Percentiles rank a stretch among this genome's conserved stretches.
Conservation (phyloP, 495 filamentous ascomycete genomes). For the Tricharina praecox region DNA sequence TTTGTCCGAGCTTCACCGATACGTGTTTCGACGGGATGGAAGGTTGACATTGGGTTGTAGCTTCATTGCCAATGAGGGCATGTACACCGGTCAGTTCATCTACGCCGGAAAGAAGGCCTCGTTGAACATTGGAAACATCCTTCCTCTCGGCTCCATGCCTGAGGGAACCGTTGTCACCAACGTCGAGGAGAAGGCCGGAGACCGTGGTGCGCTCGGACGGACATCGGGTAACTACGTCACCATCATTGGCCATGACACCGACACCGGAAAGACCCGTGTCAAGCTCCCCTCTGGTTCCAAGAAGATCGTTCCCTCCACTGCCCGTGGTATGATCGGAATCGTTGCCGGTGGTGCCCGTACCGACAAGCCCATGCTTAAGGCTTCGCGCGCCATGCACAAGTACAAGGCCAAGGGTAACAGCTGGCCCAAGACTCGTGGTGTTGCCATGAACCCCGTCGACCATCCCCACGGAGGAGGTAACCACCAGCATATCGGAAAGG, state of each 20-base stretch:
- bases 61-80: conserved; percentile 99
- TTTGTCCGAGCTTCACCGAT: conserved; percentile 5
- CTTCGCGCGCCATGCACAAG: conserved; percentile 97
- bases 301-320: conserved; percentile 85
- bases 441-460: conserved; percentile 99
- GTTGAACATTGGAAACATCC: conserved; percentile 89
- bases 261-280: conserved; percentile 97
- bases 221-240: conserved; percentile 99
- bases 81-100: conserved; percentile 99
- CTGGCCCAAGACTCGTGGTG: conserved; percentile 99
- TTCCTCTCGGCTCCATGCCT: conserved; percentile 79
- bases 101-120: conserved; percentile 97
- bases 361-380: conserved; percentile 98
- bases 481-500: conserved; percentile 99
- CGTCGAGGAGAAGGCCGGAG: conserved; percentile 96
- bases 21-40: background rate
- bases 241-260: conserved; percentile 94
- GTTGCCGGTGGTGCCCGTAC: conserved; percentile 98
- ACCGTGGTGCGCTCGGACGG: conserved; percentile 85
- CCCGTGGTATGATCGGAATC: conserved; percentile 98
- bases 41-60: conserved; percentile 16
- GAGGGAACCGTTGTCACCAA: conserved; percentile 98
- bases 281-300: conserved; percentile 98
- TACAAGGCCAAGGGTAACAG: conserved; percentile 99
- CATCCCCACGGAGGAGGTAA: conserved; percentile 99